Evolutionary conservation across 2,329 filamentous ascomycete genomes (phyloP), one percentile per base, ranked within the genome.

Genomic region (Pyricularia sp.): DNA sequence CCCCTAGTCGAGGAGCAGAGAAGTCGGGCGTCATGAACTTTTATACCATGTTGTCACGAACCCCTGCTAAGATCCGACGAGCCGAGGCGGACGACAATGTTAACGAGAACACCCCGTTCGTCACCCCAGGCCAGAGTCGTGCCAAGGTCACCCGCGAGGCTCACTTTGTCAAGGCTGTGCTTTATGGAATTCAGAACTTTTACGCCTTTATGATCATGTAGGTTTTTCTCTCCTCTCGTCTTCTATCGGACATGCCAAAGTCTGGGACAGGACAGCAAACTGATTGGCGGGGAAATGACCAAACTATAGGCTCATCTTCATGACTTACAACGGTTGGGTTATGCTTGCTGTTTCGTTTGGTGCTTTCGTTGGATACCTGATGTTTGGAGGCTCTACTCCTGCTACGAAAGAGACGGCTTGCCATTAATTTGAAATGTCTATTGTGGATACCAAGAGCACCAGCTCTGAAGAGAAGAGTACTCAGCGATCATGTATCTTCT

Each of bases 201-300:
- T 99, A 99, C 79, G 96, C 94, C 65, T 98, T 99, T 76, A 98
- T 99, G 85, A 94, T 99, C 78, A 99, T 99, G 95, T 97, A 79
- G 89, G 94, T 89, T 70, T 26, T 33, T 4, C 17, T 14, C 23
- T 31, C 10, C 64, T 33, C 2, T 14, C 10, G 4, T 5, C 20
- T 50, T 9, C 23, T 50, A 6, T 4, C 4, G 65, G 33, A 55
- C 11, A n/a, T 17, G 12, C 20, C 33, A 66, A 65, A 23, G 20
- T 6, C 31, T 30, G 12, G 23, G 30, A 10, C 17, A 5, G 3
- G 6, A 25, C 17, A 12, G 3, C 17, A 61, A 61, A 50, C 42
- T 23, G 26, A 23, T 14, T 20, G 28, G 28, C 6, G 36, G 23
- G 23, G 26, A 17, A 1, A 31, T 33, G 12, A 12, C 12, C 10